Percentiles rank a stretch among this genome's conserved stretches.
Evolutionary conservation across 2,329 filamentous ascomycete genomes (phyloP).

Genomic region (Colletotrichum sp.): DNA sequence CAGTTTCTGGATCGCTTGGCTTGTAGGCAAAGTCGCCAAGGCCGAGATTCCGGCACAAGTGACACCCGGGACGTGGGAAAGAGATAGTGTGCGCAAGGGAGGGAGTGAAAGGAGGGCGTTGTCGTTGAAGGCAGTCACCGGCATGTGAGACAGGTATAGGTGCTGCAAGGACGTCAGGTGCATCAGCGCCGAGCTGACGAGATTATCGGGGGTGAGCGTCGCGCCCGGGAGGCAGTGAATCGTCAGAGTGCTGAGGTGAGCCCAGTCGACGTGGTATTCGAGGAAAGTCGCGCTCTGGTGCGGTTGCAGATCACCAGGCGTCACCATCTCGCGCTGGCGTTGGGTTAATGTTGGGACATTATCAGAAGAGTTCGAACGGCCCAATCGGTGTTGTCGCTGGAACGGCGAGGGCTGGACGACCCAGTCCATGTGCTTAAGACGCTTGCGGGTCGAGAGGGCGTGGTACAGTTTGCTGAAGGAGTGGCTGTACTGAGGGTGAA

Average conservation of each 20-base stretch:
- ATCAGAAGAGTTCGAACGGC: constrained; percentile 22
- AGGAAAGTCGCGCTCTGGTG: constrained; percentile 51
- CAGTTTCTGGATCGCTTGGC: constrained; percentile 51
- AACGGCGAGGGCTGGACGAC: constrained; percentile 48
- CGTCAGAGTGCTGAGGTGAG: constrained; percentile 58
- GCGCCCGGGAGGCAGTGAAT: constrained; percentile 65
- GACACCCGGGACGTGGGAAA: constrained; percentile 62
- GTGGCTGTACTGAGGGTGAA: constrained; percentile 59
- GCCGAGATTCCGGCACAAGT: constrained; percentile 60
- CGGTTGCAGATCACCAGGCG: constrained; percentile 44
- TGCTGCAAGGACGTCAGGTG: constrained; percentile 60
- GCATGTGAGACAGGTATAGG: constrained; percentile 64
- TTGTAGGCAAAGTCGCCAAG: constrained; percentile 57
- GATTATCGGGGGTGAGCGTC: constrained; percentile 54
- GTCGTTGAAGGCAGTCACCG: constrained; percentile 63
- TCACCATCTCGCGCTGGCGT: constrained; percentile 15
- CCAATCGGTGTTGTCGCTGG: constrained; percentile 38
- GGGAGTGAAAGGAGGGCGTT: constrained; percentile 60
- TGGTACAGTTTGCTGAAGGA: constrained; percentile 62
- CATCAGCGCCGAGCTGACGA: constrained; percentile 56
- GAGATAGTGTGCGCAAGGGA: constrained; percentile 56
- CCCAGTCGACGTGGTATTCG: constrained; percentile 60
- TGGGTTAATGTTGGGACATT: not conserved
- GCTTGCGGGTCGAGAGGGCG: constrained; percentile 61
- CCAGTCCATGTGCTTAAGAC: constrained; percentile 66